Evolutionary conservation across 1,284 basidiomycete species (phyloP).

Genomic region (Trametes pubescens): DNA sequence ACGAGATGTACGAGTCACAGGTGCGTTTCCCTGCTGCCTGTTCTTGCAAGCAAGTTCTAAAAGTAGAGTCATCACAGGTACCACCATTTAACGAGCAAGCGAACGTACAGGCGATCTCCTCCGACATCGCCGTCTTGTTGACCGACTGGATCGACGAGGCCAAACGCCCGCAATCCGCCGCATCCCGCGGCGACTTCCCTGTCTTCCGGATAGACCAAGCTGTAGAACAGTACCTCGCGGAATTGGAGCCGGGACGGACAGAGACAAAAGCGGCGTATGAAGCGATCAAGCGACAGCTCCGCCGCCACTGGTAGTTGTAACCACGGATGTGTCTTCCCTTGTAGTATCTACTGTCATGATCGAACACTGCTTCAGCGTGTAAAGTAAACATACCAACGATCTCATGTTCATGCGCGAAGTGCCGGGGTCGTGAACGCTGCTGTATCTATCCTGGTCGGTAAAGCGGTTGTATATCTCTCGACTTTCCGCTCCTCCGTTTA

Average conservation of each 20-base stretch:
- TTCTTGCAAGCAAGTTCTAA: not conserved
- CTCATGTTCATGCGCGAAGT: not conserved
- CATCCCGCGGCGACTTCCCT: constrained; percentile 68
- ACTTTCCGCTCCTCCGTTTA: constrained; percentile 17
- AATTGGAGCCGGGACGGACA: constrained; percentile 63
- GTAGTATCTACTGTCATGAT: not conserved
- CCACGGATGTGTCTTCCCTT: not conserved
- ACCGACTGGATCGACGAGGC: constrained; percentile 81
- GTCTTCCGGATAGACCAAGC: constrained; percentile 74
- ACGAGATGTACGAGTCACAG: constrained; percentile 89
- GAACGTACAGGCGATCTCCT: constrained; percentile 79
- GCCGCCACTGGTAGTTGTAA: constrained; percentile 56
- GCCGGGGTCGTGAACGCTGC: not conserved
- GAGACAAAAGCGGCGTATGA: constrained; percentile 74
- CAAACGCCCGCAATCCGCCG: constrained; percentile 63
- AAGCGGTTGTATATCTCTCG: constrained; percentile 15
- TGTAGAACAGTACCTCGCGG: constrained; percentile 74
- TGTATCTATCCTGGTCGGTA: not conserved
- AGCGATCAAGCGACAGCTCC: constrained; percentile 69
- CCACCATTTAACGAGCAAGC: constrained; percentile 84
- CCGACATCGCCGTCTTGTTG: constrained; percentile 79
- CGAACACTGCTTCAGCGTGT: not conserved
- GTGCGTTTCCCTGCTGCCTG: constrained; percentile 49
- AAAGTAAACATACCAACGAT: not conserved
- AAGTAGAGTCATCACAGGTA: constrained; percentile 52